Conservation (phyloP, 257 asterid species). For the Solanum paucissectum region DNA sequence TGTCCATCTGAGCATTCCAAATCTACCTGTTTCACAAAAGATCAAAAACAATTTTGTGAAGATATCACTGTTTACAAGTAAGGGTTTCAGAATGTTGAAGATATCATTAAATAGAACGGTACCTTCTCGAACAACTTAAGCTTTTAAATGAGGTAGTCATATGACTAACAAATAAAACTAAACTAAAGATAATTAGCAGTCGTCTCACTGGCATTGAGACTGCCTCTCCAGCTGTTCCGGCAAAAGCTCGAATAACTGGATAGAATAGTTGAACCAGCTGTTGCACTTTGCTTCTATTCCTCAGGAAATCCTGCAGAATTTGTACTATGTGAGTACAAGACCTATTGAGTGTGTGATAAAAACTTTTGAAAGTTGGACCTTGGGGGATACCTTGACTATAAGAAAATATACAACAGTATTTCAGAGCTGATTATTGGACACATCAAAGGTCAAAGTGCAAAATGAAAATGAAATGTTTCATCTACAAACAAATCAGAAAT, state of each 20-base stretch:
- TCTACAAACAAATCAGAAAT: background rate
- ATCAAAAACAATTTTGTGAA: background rate
- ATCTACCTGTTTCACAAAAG: conserved; percentile 53
- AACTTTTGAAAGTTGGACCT: background rate
- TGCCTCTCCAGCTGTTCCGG: conserved; percentile 52
- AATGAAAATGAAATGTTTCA: background rate
- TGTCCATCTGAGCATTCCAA: conserved; percentile 65
- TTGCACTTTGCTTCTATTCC: conserved; percentile 74
- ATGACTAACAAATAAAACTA: background rate
- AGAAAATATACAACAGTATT: background rate
- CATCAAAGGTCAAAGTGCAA: background rate
- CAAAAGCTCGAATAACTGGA: conserved; percentile 70
- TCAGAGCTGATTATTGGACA: background rate
- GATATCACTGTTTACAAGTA: background rate
- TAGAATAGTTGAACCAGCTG: conserved; percentile 58
- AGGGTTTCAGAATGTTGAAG: background rate
- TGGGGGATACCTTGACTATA: background rate
- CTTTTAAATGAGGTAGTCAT: background rate
- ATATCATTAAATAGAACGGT: background rate
- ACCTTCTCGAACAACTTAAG: background rate
- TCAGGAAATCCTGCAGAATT: conserved; percentile 54
- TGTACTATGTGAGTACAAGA: background rate
- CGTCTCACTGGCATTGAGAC: conserved; percentile 73
- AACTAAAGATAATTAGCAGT: background rate
- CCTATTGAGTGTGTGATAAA: background rate